Percentiles rank a stretch among this genome's conserved stretches.
Evolutionary conservation across 2,329 filamentous ascomycete genomes (phyloP).

Genomic region (Remersonia thermophila): DNA sequence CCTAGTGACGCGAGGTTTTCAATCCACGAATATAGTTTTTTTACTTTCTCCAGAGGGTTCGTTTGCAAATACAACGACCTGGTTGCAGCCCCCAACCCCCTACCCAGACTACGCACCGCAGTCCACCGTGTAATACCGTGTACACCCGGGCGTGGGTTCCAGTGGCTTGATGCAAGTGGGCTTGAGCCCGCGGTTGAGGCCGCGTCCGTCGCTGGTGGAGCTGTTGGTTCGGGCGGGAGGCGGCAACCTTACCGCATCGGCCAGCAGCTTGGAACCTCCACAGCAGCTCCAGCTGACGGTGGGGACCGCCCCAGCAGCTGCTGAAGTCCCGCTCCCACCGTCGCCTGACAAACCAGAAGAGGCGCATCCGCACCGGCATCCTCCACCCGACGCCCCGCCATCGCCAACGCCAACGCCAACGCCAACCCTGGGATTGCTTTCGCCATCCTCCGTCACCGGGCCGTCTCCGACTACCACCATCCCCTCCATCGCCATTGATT

Average conservation of each 20-base stretch:
- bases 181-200: conserved; percentile 36
- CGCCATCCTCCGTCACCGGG: no score
- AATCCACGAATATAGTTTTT: no score
- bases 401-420: not conserved
- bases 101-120: no score
- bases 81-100: no score
- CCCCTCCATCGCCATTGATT: no score
- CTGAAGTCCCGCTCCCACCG: conserved; percentile 18
- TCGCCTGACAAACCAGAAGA: conserved; percentile 14
- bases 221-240: conserved; percentile 30
- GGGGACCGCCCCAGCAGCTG: conserved; percentile 15
- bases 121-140: no score
- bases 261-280: conserved; percentile 16
- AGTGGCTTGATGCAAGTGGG: conserved; percentile 38
- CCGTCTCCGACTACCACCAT: not conserved
- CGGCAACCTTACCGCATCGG: conserved; percentile 8
- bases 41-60: no score
- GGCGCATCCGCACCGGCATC: conserved; percentile 1
- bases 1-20: no score
- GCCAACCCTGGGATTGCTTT: no score
- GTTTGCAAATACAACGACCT: no score
- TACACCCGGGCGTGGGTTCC: no score
- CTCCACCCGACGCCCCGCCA: conserved; percentile 1
- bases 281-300: conserved; percentile 13
- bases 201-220: conserved; percentile 42